Base-by-base conservation (phyloP, 2,329 filamentous ascomycete species). In the Rutstroemia sp. region DNA sequence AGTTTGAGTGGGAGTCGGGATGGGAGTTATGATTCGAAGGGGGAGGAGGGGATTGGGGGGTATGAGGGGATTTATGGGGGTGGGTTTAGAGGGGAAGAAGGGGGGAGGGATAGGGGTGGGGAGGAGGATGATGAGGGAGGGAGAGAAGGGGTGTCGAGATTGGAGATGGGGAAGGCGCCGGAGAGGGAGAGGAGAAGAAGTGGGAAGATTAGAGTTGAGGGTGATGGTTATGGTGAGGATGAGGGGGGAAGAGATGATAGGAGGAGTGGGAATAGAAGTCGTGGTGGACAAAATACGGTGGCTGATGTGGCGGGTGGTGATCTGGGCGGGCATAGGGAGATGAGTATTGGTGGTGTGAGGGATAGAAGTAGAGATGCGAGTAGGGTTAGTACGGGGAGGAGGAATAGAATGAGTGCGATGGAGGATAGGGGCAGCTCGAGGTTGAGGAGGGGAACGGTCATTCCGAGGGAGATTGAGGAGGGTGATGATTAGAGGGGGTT, bases 281-380 rank as follows among this genome's bases (percentile, higher is more conserved):
- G 57, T 12, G 19, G 12, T 16, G 19, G 41, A 44, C 10, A 45
- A 8, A 45, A 12, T 19, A 45, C 2, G 19, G 42, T 4, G n/a
- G 57, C 52, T 27, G 58, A 58, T 34, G 58, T 21, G 44, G 62
- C 58, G 50, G 25, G 58, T 37, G 47, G 54, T 5, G 63, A 64
- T 58, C 46, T 66, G 14, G 63, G 60, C 25, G 63, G 62, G 10
- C 56, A 60, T 38, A 47, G 60, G 14, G 63, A 65, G 52, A 63
- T 62, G 57, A 55, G 48, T 57, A 23, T 51, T 5, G 50, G 50
- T 44, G 48, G 56, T 23, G 38, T n/a, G 30, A 41, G 30, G 27
- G 27, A 7, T n/a, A 21, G 19, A 16, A 45, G 41, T 38, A 39
- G 12, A 42, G n/a, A 30, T 14, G 51, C 30, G 19, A 51, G 27